Evolutionary conservation across 441 rosid genomes (phyloP), one percentile per base, ranked within the genome.

Genomic region (Gossypium gossypioides): DNA sequence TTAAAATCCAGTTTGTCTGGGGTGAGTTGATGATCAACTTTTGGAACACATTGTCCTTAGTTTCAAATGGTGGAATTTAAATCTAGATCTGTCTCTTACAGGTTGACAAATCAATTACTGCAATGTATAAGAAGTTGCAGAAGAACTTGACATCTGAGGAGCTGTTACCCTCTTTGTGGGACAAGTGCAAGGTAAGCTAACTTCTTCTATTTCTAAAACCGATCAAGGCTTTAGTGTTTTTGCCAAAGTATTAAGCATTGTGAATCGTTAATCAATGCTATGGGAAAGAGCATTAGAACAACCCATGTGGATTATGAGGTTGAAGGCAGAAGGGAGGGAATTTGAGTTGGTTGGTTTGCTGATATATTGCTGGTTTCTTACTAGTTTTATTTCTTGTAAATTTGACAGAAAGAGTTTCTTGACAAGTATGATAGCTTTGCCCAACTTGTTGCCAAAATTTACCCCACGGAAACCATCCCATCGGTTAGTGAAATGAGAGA

Each of bases 121-220:
- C 89, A 40, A 96, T 96, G 99, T 92, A 89, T 70, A 96, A 93
- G 80, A 96, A 87, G 85, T 79, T 96, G 89, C 99, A 96, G 84
- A 96, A 91, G 89, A 93, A 88, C 84, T 80, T 93, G 37, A 84
- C 96, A 42, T 95, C 99, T 0, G 98, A 95, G 65, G 99, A 95
- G 77, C 82, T 92, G 72, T 80, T 96, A 63, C 98, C 99, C 48
- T 96, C 98, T 51, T 78, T 93, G 65, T 93, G 98, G 98, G 98
- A 96, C 72, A 96, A 96, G 82, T 96, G 97, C 96, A 93, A 96
- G 98, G 99, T 93, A 81, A 54, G 76, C 44, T 55, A 55, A 48
- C 22, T 29, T 25, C 19, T 25, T 7, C 58, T 16, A 15, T 32
- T 24, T 9, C 10, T 18, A 32, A 18, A 72, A 44, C 55, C 22